Evolutionary conservation across 352 stramenopile species (phyloP), one percentile per base, ranked within the genome.

Genomic region (Phytophthora foliorum): DNA sequence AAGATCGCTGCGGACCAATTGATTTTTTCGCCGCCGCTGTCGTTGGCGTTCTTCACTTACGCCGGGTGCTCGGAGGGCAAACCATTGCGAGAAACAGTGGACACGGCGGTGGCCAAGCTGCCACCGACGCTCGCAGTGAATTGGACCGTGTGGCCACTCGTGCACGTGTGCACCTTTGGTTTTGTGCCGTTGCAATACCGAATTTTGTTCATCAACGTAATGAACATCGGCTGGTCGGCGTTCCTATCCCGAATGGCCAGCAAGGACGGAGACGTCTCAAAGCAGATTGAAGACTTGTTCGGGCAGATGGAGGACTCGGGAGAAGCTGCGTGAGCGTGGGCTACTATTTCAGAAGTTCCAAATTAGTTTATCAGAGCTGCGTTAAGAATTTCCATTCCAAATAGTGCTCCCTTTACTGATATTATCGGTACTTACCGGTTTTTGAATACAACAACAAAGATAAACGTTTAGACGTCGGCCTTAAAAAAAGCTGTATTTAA

Each of bases 141-240:
- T 36, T 84, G 74, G 67, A 74, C 64, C 7, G 77, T 83, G 44
- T 84, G 78, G 78, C 69, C 75, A 25, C 55, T 82, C 17, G 66
- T 84, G 4, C 75, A 87, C 55, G 55, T 87, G 19, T 49, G 67
- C 59, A 83, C 72, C 0, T 84, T 83, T 38, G 67, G 71, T 4
- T 83, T 84, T 49, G 75, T 84, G 58, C 76, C 78, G 21, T 44
- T 87, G 51, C 70, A 77, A 42, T 82, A 83, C 60, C 78, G 78
- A n/a, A 63, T 83, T 45, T 50, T 87, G 46, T 82, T 81, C 44
- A 78, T 81, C 50, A 87, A 84, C 38, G 48, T 71, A 13, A 63
- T 73, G 21, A 87, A 78, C 50, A 61, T 87, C 22, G 76, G 77
- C 1, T 87, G 76, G 76, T 83, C 77, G 3, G 64, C 75, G 1